These are phyloP conservation scores for Aspergillaceae sp. DNA, from an alignment of 2,329 filamentous ascomycete species.

Conservation along the genomic window DNA sequence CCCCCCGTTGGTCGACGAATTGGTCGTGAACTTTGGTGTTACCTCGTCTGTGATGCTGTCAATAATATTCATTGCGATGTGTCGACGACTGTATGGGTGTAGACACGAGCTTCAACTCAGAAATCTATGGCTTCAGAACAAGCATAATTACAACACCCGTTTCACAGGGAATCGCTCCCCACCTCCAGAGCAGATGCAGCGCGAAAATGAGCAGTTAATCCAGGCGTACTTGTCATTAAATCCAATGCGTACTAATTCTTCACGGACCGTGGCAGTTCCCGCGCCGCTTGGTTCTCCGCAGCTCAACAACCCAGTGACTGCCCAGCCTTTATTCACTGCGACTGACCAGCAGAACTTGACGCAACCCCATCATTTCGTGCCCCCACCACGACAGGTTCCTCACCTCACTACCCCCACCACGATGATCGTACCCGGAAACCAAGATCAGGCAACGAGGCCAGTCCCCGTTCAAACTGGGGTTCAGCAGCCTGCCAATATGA, in stretches of 20 bases:
- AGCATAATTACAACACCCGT: constrained; percentile 12
- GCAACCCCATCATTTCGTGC: too few relatives aligned
- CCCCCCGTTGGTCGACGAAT: constrained; percentile 51
- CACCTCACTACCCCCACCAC: neutral
- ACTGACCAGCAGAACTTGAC: too few relatives aligned
- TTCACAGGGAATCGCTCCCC: neutral
- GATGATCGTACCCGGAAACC: neutral
- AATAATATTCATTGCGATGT: constrained; percentile 42
- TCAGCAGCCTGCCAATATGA: neutral
- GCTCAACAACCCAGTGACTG: neutral
- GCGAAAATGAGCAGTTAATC: constrained; percentile 10
- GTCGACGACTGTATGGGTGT: constrained; percentile 17
- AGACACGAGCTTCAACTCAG: constrained; percentile 9
- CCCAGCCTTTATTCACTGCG: too few relatives aligned
- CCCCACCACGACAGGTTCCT: neutral
- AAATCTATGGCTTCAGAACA: constrained; percentile 13
- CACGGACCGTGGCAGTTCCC: neutral
- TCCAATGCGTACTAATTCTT: neutral
- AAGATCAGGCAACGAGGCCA: neutral
- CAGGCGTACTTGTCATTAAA: constrained; percentile 12
- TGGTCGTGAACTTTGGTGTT: constrained; percentile 42
- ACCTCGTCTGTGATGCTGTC: constrained; percentile 45
- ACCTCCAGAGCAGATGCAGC: constrained; percentile 4
- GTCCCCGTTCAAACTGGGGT: neutral
- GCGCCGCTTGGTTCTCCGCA: neutral